Evolutionary conservation across 2,329 filamentous ascomycete species (phyloP).

Genomic region (Davidsoniella neocaledoniae): DNA sequence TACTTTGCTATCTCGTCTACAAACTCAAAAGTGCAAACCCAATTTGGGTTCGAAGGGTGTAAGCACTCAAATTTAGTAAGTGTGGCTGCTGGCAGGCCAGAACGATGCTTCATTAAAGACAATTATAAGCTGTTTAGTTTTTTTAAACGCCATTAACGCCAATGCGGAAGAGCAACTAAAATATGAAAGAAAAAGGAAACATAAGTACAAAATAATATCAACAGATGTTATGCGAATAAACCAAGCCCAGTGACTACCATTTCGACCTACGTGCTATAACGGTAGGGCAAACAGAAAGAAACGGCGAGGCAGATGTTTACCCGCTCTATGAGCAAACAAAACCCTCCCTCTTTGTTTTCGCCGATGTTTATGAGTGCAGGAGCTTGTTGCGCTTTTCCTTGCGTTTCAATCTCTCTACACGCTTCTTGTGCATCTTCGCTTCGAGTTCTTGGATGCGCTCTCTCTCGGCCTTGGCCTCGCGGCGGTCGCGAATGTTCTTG

Average conservation of each 20-base stretch:
- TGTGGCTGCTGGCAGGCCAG: neutral
- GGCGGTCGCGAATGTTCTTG: conserved; percentile 67
- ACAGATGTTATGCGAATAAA: neutral
- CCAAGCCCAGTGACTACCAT: neutral
- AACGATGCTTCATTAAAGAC: conserved; percentile 3
- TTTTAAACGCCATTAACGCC: conserved; percentile 10
- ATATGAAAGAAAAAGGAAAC: conserved; percentile 4
- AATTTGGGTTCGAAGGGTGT: too few species aligned
- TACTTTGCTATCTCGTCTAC: neutral
- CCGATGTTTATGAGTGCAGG: conserved; percentile 39
- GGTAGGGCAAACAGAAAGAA: too few species aligned
- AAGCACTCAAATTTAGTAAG: too few species aligned
- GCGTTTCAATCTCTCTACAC: conserved; percentile 81
- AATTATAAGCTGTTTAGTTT: conserved; percentile 1
- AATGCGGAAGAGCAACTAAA: conserved; percentile 1
- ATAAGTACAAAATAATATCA: neutral
- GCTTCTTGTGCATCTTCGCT: conserved; percentile 94
- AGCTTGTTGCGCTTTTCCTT: conserved; percentile 94
- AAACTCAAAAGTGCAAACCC: neutral
- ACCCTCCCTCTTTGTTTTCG: conserved; percentile 2
- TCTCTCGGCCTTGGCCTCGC: conserved; percentile 80
- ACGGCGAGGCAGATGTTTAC: neutral
- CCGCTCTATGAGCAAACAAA: neutral
- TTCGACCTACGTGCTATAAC: too few species aligned
- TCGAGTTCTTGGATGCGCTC: conserved; percentile 87